Evolutionary conservation across 306 rosid genomes (phyloP), one percentile per base, ranked within the genome.

Genomic region (Albizia julibrissin): DNA sequence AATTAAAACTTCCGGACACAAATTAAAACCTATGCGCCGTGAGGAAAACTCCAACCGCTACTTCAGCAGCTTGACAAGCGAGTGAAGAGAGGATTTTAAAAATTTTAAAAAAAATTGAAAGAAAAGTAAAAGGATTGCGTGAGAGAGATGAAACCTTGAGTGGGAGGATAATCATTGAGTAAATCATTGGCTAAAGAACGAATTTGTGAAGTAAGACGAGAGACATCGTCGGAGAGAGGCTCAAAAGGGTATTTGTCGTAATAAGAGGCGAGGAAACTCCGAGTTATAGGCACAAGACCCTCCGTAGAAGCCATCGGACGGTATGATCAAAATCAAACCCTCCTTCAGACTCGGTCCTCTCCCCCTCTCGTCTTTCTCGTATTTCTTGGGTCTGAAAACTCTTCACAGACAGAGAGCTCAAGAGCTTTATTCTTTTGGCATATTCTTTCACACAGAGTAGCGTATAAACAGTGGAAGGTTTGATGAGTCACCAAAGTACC

Each of bases 221-320:
- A 69, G 74, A 95, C 92, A 61, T 92, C 88, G 2, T 78, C 79
- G 43, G 98, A 92, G 29, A 91, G 93, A 77, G 99, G 93, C 10
- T 90, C 5, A 18, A 92, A 92, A 24, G 90, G 88, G 85, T 92
- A 93, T 11, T 75, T 91, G 71, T 95, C 99, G 85, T 95, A 95
- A 44, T 88, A 95, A 27, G 98, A 87, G 1, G 99, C 86, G 14
- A 95, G 97, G 79, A 86, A 83, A 27, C 78, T 82, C 85, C 99
- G 85, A 26, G 98, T 95, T 43, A 95, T 95, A 11, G 99, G 97
- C 27, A 95, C 94, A 44, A 93, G 85, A 77, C 99, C 99, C 82
- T 89, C 97, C 33, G 89, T 95, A 10, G 96, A 90, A 84, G 99
- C 94, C 99, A 93, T 94, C 66, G 64, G 69, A 75, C 42, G 21